Conservation (phyloP, 139 green algal species). For the Desmodesmus armatus region DNA sequence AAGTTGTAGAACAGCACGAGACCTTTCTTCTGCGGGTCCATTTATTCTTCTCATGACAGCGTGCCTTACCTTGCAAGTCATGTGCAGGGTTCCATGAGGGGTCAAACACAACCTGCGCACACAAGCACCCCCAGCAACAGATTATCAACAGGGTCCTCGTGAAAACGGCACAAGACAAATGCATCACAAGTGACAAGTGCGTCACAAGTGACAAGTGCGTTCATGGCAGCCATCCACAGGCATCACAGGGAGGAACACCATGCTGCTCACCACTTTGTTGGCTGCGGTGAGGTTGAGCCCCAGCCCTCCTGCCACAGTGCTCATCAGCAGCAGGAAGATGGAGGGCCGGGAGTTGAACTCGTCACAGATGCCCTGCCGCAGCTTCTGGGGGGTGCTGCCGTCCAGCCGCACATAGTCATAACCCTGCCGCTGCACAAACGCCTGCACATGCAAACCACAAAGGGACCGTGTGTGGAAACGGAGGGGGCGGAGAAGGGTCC, state of each 20-base stretch:
- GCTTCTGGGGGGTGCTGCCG: slow-evolving; percentile 52
- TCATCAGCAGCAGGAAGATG: slow-evolving; percentile 77
- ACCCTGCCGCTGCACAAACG: slow-evolving; percentile 6
- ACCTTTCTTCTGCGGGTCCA: neutral
- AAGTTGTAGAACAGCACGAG: too few relatives aligned
- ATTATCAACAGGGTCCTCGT: too few relatives aligned
- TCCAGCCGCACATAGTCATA: slow-evolving; percentile 58
- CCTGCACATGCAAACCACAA: neutral
- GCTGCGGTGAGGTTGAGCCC: slow-evolving; percentile 66
- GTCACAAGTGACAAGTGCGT: slow-evolving; percentile 66
- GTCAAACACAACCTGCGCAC: slow-evolving; percentile 85
- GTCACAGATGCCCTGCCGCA: slow-evolving; percentile 69
- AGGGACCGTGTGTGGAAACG: too few relatives aligned
- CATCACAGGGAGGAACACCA: too few relatives aligned
- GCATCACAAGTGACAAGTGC: too few relatives aligned
- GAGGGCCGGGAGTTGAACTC: slow-evolving; percentile 79
- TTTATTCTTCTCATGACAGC: too few relatives aligned
- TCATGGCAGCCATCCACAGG: slow-evolving; percentile 82
- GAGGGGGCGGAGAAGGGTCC: too few relatives aligned
- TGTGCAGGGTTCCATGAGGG: slow-evolving; percentile 74
- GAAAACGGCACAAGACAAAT: too few relatives aligned
- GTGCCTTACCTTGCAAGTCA: slow-evolving; percentile 73
- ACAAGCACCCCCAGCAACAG: too few relatives aligned
- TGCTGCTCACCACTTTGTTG: slow-evolving; percentile 68
- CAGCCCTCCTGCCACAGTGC: slow-evolving; percentile 79